Base-by-base conservation (phyloP, 2,329 filamentous ascomycete genomes). In the Phialocephala subalpina region DNA sequence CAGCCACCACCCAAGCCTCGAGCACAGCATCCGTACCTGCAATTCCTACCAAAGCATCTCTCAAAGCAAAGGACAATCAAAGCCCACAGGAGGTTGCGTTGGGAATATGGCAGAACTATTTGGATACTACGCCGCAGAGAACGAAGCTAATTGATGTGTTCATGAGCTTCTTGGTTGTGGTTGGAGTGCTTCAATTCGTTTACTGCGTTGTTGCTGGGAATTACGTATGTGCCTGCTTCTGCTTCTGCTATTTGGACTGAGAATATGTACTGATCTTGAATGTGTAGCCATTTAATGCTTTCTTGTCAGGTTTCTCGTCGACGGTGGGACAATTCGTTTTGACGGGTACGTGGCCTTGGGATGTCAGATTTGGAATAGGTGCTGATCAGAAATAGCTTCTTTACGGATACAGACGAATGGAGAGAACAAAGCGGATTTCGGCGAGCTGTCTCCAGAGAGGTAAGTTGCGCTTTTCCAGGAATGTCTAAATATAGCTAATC, bases 261-360 rank as follows among this genome's bases (percentile, higher is more conserved):
- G 35, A 33, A 25, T 35, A 22, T 53, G 25, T 58, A 63, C 64
- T 72, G 49, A 71, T 61, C 25, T 49, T 20, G 14, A 29, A 22
- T 56, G n/a, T 71, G 57, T 76, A 98, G 95, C 96, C 96, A 11
- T 99, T 99, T 86, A 99, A 99, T 79, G 96, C 97, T 70, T 99
- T 99, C 83, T 88, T 99, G 36, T 93, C 94, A 36, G 97, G 96
- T 57, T 99, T 99, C 83, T 90, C 89, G 68, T 93, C 95, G 18
- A 96, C 95, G 1, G 95, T 99, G 69, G 96, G 96, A 68, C 96
- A 99, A 79, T 99, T 99, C 79, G 96, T 99, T 69, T 88, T 99
- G 73, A 97, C 96, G 59, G 93, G 93, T 84, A 90, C 76, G 82
- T 75, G 25, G 20, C 33, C 38, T 22, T 12, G 35, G n/a, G 27